Base-by-base conservation (phyloP, 2,329 filamentous ascomycete species). In the Epichloe gansuensis region DNA sequence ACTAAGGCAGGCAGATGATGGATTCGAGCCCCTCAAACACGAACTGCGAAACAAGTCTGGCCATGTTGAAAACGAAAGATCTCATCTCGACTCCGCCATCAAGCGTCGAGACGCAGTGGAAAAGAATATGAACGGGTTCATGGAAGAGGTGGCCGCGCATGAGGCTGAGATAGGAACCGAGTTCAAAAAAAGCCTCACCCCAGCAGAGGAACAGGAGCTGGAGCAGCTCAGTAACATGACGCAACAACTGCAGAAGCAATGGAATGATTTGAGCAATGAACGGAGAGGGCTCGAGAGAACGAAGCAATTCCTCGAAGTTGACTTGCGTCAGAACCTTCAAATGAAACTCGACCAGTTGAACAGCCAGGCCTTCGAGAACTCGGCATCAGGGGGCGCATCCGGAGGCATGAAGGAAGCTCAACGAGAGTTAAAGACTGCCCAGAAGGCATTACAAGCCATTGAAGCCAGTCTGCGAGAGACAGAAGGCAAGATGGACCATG, bases 121-220 rank as follows among this genome's bases (percentile, higher is more conserved):
- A 57, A 77, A 76, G 56, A 85, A 87, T 60, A 78, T 96, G 65
- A 84, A 87, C 57, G 81, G 82, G 41, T 77, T 95, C 50, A 78
- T 83, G 48, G 84, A 89, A 54, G 86, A 87, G 58, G 76, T 94
- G 52, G 77, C 75, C 47, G 83, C 85, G 6, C 86, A 89, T 64
- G 83, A 95, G 66, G 76, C 82, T 2, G 94, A 98, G 65, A 69
- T 96, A 52, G 76, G 77, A 15, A 87, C 88, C 1, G 85, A 94
- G 25, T 98, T 97, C 72, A 94, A 95, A 71, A 96, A 95, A 68
- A 85, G 85, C 12, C 74, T 98, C 47, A 86, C 84, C 9, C 71
- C 78, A 7, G 80, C 83, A n/a, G 94, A 98, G 67, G 91, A 97
- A 66, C 74, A 76, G 41, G 83, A 87, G 61, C 75, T 98, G 4